Conservation (phyloP, 768 basidiomycete species). For the Galerina sulciceps region DNA sequence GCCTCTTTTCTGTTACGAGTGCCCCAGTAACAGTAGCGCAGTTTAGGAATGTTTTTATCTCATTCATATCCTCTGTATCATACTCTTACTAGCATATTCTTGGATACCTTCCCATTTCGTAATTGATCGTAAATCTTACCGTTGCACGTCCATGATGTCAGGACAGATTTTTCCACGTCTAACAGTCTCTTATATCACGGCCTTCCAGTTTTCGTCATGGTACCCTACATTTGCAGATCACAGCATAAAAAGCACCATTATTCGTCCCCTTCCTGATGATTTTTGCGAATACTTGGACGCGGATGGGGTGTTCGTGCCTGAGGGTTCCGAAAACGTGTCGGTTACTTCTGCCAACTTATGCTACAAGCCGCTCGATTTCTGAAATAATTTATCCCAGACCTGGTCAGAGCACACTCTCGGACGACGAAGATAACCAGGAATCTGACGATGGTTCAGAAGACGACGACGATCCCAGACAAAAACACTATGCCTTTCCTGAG, state of each 20-base stretch:
- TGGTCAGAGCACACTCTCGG: conserved; percentile 59
- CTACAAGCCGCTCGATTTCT: conserved; percentile 1
- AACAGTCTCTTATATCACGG: conserved; percentile 56
- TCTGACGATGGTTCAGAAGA: conserved; percentile 31
- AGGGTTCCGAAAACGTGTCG: conserved; percentile 79
- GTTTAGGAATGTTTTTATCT: conserved; percentile 4
- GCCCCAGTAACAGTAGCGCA: background rate
- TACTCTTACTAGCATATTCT: background rate
- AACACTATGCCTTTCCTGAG: conserved; percentile 74
- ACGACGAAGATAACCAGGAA: conserved; percentile 45
- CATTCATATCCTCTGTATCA: conserved; percentile 9
- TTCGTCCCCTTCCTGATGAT: conserved; percentile 64
- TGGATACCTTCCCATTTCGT: conserved; percentile 14
- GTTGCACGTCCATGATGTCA: conserved; percentile 9
- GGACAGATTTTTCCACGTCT: conserved; percentile 53
- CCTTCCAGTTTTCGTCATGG: conserved; percentile 88
- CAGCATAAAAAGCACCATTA: conserved; percentile 74
- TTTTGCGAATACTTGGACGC: conserved; percentile 78
- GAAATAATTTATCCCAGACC: conserved; percentile 38
- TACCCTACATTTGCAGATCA: conserved; percentile 68
- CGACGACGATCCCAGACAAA: conserved; percentile 33
- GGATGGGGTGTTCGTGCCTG: conserved; percentile 86
- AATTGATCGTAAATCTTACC: background rate
- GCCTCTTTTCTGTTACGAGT: background rate
- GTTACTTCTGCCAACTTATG: conserved; percentile 28